These are phyloP conservation scores for Pelargonium cotyledonis DNA, from an alignment of 441 rosid species.

Conservation along the genomic window DNA sequence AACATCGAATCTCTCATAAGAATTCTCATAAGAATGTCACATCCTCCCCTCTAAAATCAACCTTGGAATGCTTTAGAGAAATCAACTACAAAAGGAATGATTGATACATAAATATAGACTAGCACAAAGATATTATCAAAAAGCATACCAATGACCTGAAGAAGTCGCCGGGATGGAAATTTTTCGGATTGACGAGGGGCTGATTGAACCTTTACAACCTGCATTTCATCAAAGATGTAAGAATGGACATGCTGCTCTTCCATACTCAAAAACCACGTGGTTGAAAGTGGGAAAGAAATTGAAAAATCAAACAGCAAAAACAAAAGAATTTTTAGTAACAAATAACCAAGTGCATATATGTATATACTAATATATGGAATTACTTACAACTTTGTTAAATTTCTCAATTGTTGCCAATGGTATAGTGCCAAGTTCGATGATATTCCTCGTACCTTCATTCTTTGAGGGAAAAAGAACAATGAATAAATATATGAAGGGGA, in stretches of 20 bases:
- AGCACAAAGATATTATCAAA: background rate
- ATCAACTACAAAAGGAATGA: background rate
- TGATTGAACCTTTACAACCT: conserved; percentile 66
- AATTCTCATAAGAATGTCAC: no score
- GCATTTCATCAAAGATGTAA: conserved; percentile 14
- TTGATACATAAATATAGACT: background rate
- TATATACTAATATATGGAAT: conserved; percentile 7
- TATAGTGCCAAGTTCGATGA: conserved; percentile 74
- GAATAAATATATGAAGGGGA: conserved; percentile 14
- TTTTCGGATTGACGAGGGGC: conserved; percentile 62
- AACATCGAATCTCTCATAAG: no score
- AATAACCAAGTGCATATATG: background rate
- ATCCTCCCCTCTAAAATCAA: no score
- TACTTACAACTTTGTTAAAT: conserved; percentile 71
- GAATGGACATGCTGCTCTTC: conserved; percentile 6
- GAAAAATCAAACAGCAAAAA: background rate
- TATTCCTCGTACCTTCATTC: conserved; percentile 77
- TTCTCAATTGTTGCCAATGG: conserved; percentile 85
- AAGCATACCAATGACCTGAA: conserved; percentile 81
- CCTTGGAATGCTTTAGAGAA: no score
- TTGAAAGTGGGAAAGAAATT: background rate
- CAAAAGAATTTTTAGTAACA: background rate
- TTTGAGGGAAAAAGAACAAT: conserved; percentile 26
- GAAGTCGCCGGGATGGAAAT: conserved; percentile 60
- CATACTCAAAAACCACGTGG: background rate